These are phyloP conservation scores for Vigna mungo DNA, from an alignment of 306 rosid species.

Conservation along the genomic window DNA sequence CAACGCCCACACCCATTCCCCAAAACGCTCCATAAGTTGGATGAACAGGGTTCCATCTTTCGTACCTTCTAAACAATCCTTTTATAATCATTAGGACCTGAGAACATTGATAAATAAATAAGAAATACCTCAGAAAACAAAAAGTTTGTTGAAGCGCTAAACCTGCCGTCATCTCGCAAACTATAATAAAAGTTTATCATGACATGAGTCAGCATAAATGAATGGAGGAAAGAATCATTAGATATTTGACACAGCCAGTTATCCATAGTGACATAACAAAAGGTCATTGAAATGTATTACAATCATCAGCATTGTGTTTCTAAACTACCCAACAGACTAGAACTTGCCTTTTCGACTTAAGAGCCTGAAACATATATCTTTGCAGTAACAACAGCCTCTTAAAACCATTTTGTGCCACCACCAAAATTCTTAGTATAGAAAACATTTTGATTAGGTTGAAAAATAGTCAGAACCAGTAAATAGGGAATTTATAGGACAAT, in stretches of 20 bases:
- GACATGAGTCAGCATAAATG: not conserved
- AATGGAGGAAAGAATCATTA: not conserved
- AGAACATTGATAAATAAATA: conserved; percentile 30
- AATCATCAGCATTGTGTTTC: conserved; percentile 16
- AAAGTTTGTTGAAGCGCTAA: not conserved
- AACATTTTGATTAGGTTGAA: not conserved
- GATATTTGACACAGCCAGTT: not conserved
- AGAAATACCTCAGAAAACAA: not conserved
- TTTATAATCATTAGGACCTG: conserved; percentile 83
- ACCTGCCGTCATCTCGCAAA: not conserved
- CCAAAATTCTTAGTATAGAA: not conserved
- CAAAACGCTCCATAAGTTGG: conserved; percentile 92
- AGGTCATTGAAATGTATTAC: not conserved
- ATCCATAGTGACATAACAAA: not conserved
- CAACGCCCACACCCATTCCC: conserved; percentile 95
- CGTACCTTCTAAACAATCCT: conserved; percentile 69
- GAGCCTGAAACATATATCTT: conserved; percentile 18
- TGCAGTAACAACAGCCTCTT: not conserved
- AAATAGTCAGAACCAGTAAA: not conserved
- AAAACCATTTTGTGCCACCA: not conserved
- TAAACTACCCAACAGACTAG: not conserved
- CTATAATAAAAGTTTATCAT: not conserved
- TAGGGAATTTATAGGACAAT: not conserved
- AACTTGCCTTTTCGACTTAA: not conserved
- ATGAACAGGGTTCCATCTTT: conserved; percentile 94